Evolutionary conservation across 2,329 filamentous ascomycete species (phyloP).

Genomic region (Xylaria digitata): DNA sequence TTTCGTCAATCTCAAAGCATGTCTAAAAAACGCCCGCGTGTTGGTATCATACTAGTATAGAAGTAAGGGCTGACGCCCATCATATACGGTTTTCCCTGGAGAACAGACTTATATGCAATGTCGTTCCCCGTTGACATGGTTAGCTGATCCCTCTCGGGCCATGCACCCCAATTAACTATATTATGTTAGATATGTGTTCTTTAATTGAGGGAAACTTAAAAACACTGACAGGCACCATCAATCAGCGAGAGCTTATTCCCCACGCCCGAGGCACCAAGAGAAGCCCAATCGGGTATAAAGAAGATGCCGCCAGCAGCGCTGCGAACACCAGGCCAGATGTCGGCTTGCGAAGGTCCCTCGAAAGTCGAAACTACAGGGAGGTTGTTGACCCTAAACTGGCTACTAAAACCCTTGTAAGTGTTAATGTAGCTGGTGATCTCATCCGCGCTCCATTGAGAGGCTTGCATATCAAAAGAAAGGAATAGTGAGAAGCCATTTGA

Average conservation of each 20-base stretch:
- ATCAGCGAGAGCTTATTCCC: slow-evolving; percentile 42
- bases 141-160: slow-evolving; percentile 56
- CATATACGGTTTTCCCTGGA: slow-evolving; percentile 61
- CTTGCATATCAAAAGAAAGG: slow-evolving; percentile 52
- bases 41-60: slow-evolving; percentile 50
- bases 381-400: slow-evolving; percentile 56
- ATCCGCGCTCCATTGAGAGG: slow-evolving; percentile 46
- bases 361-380: slow-evolving; percentile 64
- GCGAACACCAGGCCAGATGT: slow-evolving; percentile 57
- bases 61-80: slow-evolving; percentile 58
- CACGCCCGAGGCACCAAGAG: slow-evolving; percentile 54
- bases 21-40: background rate
- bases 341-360: slow-evolving; percentile 57
- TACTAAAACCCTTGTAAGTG: slow-evolving; percentile 51
- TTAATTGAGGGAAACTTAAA: background rate
- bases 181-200: slow-evolving; percentile 31
- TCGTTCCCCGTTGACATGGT: slow-evolving; percentile 56
- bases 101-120: slow-evolving; percentile 52
- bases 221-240: slow-evolving; percentile 48
- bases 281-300: slow-evolving; percentile 61
- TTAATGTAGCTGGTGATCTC: slow-evolving; percentile 51
- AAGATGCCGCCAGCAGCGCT: slow-evolving; percentile 53
- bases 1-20: slow-evolving; percentile 16
- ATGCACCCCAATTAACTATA: slow-evolving; percentile 62
- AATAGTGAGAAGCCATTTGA: slow-evolving; percentile 51